phyloP scores from a whole-genome alignment of 495 filamentous ascomycete genomes.

The Amorphotheca resinae region DNA sequence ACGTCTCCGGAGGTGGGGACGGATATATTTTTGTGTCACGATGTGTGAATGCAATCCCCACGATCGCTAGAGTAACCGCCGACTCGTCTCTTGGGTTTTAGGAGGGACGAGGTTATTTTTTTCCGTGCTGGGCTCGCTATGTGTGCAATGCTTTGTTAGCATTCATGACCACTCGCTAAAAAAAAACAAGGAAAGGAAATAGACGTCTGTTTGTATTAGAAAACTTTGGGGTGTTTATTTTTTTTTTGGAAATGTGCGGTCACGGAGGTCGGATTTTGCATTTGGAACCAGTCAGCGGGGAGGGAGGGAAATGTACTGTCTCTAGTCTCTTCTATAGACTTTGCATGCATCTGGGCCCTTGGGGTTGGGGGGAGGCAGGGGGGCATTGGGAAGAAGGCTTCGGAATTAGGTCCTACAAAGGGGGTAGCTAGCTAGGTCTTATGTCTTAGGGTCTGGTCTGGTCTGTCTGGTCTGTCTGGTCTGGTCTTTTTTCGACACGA shows the following conservation, averaged over 20 bases:
- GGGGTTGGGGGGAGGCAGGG: neutral
- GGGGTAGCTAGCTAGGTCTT: too few species aligned
- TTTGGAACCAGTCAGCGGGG: neutral
- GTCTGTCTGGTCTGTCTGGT: too few species aligned
- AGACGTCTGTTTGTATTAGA: neutral
- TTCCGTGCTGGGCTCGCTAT: constrained; percentile 17
- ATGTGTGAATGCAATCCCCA: constrained; percentile 9
- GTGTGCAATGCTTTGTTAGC: constrained; percentile 3
- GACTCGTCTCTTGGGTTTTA: constrained; percentile 2
- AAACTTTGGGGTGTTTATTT: neutral
- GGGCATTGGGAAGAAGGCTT: neutral
- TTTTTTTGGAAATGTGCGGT: neutral
- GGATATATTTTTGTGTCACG: constrained; percentile 2
- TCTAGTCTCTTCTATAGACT: neutral
- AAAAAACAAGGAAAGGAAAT: neutral
- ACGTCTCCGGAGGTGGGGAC: neutral
- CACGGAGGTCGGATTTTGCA: neutral
- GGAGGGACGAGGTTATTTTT: constrained; percentile 5
- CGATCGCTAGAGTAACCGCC: constrained; percentile 21
- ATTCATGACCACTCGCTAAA: constrained; percentile 3
- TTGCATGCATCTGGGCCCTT: constrained; percentile 13
- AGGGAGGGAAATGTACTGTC: neutral
- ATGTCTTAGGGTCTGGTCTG: too few species aligned
- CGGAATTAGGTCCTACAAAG: too few species aligned
- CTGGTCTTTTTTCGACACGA: too few species aligned